Evolutionary conservation across 1,284 basidiomycete genomes (phyloP), one percentile per base, ranked within the genome.

Genomic region (Grifola frondosa): DNA sequence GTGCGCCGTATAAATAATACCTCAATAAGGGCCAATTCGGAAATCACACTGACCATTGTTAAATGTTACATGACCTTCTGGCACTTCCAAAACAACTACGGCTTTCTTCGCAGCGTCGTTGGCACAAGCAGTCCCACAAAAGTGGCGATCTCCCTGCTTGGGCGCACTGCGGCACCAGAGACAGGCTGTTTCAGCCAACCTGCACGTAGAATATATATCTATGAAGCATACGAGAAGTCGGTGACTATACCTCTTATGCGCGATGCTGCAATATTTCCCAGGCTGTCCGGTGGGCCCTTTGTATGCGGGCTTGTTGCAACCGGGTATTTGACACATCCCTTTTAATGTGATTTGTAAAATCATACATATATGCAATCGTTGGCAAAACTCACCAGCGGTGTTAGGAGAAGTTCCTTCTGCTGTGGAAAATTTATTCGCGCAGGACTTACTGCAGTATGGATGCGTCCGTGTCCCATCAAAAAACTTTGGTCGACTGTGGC

Each of bases 81-180:
- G 78, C n/a, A 84, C 75, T 50, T 84, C 80, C 4, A 84, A 58
- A 40, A 84, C 55, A 46, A 70, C 64, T 1, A 80, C 78, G 0
- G 74, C 77, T 44, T 63, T 74, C 54, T 69, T 70, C 51, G 74
- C 75, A 3, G 70, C 78, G 48, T 73, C 70, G 16, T 75, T 70
- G 37, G 66, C 65, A 53, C 81, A 84, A 2, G 66, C 58, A 53
- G 73, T 68, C 40, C 73, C 57, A 52, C 82, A 84, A 56, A 84
- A 84, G 51, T 81, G 74, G 5, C 72, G 73, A 39, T 74, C 72
- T 4, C 65, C 58, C 56, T 72, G 71, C 56, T 78, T 81, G n/a
- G 70, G 67, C 9, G 67, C 66, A 50, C 74, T 71, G 16, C 73
- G 67, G 56, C 81, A 84, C 63, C 77, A 66, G 25, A 84, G 54